phyloP scores from a whole-genome alignment of 1,284 basidiomycete genomes.

The Fomitopsis schrenkii region DNA sequence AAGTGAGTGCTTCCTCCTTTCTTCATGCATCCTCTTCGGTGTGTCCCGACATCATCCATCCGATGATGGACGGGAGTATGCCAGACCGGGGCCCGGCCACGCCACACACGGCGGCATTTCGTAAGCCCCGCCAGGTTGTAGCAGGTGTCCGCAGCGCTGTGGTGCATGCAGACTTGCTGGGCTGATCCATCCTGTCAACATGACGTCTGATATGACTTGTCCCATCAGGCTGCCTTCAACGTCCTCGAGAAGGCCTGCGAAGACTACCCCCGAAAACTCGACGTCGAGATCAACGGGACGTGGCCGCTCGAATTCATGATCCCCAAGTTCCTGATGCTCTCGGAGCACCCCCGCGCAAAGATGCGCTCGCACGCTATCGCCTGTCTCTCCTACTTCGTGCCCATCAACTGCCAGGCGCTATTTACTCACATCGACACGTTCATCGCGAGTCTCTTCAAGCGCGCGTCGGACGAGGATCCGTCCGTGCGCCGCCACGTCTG shows the following conservation, averaged over 20 bases:
- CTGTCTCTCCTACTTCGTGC: conserved; percentile 91
- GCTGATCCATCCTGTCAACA: background rate
- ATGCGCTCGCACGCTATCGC: conserved; percentile 94
- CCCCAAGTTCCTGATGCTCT: conserved; percentile 87
- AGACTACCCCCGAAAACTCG: conserved; percentile 94
- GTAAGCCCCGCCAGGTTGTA: background rate
- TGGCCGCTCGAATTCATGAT: conserved; percentile 92
- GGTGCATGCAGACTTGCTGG: background rate
- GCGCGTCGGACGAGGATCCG: conserved; percentile 91
- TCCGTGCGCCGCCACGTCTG: conserved; percentile 95
- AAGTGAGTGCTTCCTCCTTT: conserved; percentile 54
- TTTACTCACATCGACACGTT: conserved; percentile 91
- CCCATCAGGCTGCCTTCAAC: conserved; percentile 85
- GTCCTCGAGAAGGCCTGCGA: conserved; percentile 95
- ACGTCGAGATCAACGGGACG: conserved; percentile 86
- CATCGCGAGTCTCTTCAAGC: conserved; percentile 90
- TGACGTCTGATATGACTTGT: background rate
- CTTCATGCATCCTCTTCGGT: background rate
- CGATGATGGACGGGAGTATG: background rate
- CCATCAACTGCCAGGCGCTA: conserved; percentile 79
- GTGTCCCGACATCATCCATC: background rate
- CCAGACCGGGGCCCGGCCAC: background rate
- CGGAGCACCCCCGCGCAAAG: conserved; percentile 80
- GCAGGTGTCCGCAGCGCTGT: background rate
- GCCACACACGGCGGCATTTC: background rate